Percentiles rank a stretch among this genome's conserved stretches.
These are phyloP conservation scores for Aspergillus funiculosus DNA, from an alignment of 495 filamentous ascomycete species.

Conservation along the genomic window DNA sequence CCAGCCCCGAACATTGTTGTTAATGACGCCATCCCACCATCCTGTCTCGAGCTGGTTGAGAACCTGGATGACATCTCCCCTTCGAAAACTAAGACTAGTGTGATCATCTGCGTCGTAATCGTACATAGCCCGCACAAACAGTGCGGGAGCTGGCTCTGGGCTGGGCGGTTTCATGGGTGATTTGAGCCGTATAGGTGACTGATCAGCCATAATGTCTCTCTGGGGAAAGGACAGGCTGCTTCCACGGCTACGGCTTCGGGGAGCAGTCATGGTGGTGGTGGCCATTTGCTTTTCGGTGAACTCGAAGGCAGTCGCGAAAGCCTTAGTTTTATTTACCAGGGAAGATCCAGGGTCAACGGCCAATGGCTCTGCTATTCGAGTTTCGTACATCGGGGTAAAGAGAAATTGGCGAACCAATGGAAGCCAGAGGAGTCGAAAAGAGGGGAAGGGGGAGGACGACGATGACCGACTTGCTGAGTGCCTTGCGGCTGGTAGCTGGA, in stretches of 20 bases:
- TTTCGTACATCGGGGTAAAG: constrained; percentile 33
- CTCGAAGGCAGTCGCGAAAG: constrained; percentile 43
- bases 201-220: constrained; percentile 23
- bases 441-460: no score
- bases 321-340: constrained; percentile 31
- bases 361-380: constrained; percentile 31
- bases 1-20: constrained; percentile 79
- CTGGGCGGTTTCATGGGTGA: constrained; percentile 47
- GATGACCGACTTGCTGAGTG: constrained; percentile 13
- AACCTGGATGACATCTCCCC: constrained; percentile 95
- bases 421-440: background rate
- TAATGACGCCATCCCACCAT: constrained; percentile 98
- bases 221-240: constrained; percentile 26
- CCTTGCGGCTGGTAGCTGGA: constrained; percentile 19
- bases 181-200: constrained; percentile 25
- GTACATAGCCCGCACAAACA: constrained; percentile 94
- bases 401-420: constrained; percentile 12
- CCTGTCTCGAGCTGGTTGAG: constrained; percentile 96
- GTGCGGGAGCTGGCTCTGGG: constrained; percentile 62
- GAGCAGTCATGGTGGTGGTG: constrained; percentile 30
- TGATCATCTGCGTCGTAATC: constrained; percentile 96
- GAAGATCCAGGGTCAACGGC: constrained; percentile 31
- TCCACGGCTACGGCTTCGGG: constrained; percentile 30
- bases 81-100: constrained; percentile 90
- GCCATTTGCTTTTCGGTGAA: constrained; percentile 41